Conservation (phyloP, 805 yeast genomes). For the Yarrowia keelungensis region DNA sequence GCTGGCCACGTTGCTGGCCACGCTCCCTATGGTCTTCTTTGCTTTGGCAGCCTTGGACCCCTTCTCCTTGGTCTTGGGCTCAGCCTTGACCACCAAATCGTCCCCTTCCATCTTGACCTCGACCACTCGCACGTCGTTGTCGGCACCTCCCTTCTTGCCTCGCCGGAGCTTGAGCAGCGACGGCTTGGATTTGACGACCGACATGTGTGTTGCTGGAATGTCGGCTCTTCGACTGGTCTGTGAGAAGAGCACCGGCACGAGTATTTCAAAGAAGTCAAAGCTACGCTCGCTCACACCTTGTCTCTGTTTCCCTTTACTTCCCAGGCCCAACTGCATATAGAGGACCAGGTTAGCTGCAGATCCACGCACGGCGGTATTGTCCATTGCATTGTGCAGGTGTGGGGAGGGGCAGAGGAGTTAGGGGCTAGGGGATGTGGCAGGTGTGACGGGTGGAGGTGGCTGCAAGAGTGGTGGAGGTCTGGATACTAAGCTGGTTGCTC, state of each 20-base stretch:
- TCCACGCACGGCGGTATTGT: slow-evolving; percentile 38
- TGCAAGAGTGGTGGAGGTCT: too few species aligned
- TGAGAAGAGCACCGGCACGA: slow-evolving; percentile 4
- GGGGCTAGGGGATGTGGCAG: slow-evolving; percentile 23
- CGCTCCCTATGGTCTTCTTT: too few species aligned
- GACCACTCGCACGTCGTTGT: slow-evolving; percentile 23
- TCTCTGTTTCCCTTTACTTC: not conserved
- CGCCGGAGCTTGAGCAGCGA: slow-evolving; percentile 35
- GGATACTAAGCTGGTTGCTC: too few species aligned
- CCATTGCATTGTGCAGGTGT: slow-evolving; percentile 34
- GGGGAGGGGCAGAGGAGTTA: slow-evolving; percentile 30
- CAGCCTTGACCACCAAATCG: slow-evolving; percentile 17
- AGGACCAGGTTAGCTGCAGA: slow-evolving; percentile 36
- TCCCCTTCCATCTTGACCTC: slow-evolving; percentile 31
- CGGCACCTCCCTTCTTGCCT: slow-evolving; percentile 4
- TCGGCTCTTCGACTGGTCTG: slow-evolving; percentile 4
- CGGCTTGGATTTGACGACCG: slow-evolving; percentile 26
- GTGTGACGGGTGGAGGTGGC: too few species aligned
- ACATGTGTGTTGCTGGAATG: slow-evolving; percentile 16
- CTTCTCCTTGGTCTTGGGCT: slow-evolving; percentile 1
- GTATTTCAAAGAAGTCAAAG: slow-evolving; percentile 16
- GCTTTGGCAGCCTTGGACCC: slow-evolving; percentile 21
- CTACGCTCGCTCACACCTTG: not conserved
- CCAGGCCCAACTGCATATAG: slow-evolving; percentile 14
- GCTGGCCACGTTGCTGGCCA: too few species aligned